A percentile compares a stretch with the other conserved stretches of the same genome.
These are phyloP conservation scores for Phycomyces nitens DNA, from an alignment of 192 early-diverging fungal genomes.

Conservation along the genomic window DNA sequence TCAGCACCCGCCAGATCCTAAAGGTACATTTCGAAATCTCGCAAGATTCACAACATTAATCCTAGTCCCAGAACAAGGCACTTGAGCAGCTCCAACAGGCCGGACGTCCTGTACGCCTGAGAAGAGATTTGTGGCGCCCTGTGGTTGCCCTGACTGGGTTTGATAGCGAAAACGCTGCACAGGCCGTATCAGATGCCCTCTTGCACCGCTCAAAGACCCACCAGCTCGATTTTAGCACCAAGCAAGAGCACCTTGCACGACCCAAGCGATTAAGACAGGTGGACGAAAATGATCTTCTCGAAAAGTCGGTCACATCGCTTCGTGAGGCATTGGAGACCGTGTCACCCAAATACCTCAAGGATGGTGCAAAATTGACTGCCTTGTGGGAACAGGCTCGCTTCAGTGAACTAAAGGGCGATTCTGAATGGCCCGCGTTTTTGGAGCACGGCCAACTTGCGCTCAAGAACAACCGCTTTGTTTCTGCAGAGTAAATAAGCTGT, in stretches of 20 bases:
- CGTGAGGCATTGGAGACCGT: slow-evolving; percentile 40
- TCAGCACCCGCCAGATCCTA: slow-evolving; percentile 41
- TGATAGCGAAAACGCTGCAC: slow-evolving; percentile 32
- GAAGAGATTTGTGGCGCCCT: slow-evolving; percentile 52
- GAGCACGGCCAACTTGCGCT: slow-evolving; percentile 42
- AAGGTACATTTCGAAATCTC: slow-evolving; percentile 31
- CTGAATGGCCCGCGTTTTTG: slow-evolving; percentile 33
- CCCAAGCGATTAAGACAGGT: slow-evolving; percentile 43
- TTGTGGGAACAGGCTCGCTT: slow-evolving; percentile 47
- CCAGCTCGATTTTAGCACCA: slow-evolving; percentile 22
- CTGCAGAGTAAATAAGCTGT: neutral
- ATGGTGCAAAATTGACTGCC: slow-evolving; percentile 35
- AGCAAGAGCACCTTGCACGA: slow-evolving; percentile 30
- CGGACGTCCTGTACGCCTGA: slow-evolving; percentile 40
- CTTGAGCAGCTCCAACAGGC: slow-evolving; percentile 32
- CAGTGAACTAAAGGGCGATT: slow-evolving; percentile 34
- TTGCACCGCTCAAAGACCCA: slow-evolving; percentile 42
- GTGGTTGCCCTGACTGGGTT: slow-evolving; percentile 47
- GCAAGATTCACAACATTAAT: neutral
- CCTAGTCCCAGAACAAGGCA: slow-evolving; percentile 4
- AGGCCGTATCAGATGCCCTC: slow-evolving; percentile 44
- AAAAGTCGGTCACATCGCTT: slow-evolving; percentile 39
- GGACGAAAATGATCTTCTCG: slow-evolving; percentile 46
- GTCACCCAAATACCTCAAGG: slow-evolving; percentile 16
- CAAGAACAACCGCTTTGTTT: slow-evolving; percentile 35